Evolutionary conservation across 176 grass and related monocot species (phyloP), one percentile per base, ranked within the genome.

Genomic region (Oropetium thomaeum): DNA sequence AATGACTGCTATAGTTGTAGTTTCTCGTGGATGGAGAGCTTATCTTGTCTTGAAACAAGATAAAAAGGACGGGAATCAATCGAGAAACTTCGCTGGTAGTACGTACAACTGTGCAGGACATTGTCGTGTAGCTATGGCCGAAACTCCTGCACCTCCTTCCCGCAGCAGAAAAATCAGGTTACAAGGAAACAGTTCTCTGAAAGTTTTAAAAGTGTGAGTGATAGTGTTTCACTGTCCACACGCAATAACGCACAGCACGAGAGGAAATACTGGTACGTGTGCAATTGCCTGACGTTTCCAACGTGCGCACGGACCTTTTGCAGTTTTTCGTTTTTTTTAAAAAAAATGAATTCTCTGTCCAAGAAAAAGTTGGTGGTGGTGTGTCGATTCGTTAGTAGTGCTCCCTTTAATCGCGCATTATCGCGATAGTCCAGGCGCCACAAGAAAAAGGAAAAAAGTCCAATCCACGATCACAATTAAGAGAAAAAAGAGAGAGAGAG

Each of bases 11-110:
- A 5, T 49, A 20, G 5, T 17, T 3, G 42, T 15, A 20, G 16
- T n/a, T n/a, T n/a, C n/a, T n/a, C n/a, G 39, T 10, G 41, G 41
- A 42, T 42, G 13, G 47, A 20, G 49, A 10, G 20, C 5, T 53
- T 53, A n/a, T n/a, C n/a, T n/a, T n/a, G n/a, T n/a, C n/a, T 53
- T 20, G 2, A 22, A 7, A 9, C 49, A 53, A 23, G 17, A 49
- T 49, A 53, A 10, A 53, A 2, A 20, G 49, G 5, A 0, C n/a
- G n/a, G 31, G 33, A 9, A 78, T 67, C 25, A 29, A 0, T 20
- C 77, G 53, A 70, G 53, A 80, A 45, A 27, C 52, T 70, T 80
- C 77, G 69, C 29, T 7, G 19, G 22, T 16, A n/a, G n/a, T n/a
- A n/a, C n/a, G n/a, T n/a, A 10, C 3, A 17, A 2, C 10, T 34